Evolutionary conservation across 345 rosid species (phyloP), one percentile per base, ranked within the genome.

Genomic region (Abelmoschus esculentus): DNA sequence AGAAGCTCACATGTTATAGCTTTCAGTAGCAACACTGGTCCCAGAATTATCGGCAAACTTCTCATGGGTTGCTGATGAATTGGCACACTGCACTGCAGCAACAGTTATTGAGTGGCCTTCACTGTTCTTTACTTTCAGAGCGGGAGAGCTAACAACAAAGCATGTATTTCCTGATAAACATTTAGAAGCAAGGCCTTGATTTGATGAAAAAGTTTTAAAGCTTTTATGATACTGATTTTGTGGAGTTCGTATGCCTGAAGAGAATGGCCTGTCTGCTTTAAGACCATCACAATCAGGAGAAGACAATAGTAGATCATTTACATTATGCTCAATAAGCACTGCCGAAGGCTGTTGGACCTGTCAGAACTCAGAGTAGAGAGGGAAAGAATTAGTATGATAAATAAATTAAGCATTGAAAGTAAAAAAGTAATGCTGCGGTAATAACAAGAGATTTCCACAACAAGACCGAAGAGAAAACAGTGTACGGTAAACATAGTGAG

Each of bases 1-100:
- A 18, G 46, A 69, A 79, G 66, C 86, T 85, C 79, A 92, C 99
- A 89, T 83, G 89, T 74, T 84, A 73, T 77, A 77, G 59, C 81
- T 87, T 81, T 87, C 97, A 68, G 58, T 69, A 62, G 73, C 70
- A 76, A 72, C 77, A 73, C 81, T 85, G 79, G 19, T 78, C 66
- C 75, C 79, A 54, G 76, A 19, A 74, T 76, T 78, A 68, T 69
- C 75, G 57, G 63, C 73, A 6, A 66, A 61, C 26, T 53, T 81
- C 62, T 79, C 88, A 31, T 28, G 26, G 65, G 83, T 82, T 66
- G 85, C 83, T 67, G 80, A 74, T 61, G 83, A 65, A 60, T 83
- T 79, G 69, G 76, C 52, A 50, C 75, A 57, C 53, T 77, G 77
- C 18, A 38, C 66, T 42, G 85, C 66, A 47, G 80, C 57, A 54